Evolutionary conservation across 805 yeast species (phyloP), one percentile per base, ranked within the genome.

Genomic region (Priceomyces castillae): DNA sequence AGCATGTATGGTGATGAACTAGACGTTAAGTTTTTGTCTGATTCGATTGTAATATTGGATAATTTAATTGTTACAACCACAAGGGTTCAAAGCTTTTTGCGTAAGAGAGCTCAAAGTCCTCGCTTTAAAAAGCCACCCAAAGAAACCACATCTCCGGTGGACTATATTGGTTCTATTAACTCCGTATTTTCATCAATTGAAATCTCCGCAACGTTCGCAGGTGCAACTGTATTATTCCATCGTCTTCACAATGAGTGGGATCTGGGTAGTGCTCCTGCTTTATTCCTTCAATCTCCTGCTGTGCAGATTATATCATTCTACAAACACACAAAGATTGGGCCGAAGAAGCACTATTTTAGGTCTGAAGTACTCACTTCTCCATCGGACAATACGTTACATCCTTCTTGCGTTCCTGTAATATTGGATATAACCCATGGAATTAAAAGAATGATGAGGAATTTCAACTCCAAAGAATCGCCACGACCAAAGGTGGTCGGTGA

Each of bases 351-450:
- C 52, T 56, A 48, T 18, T 52, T 82, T 17, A 67, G 73, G 16
- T 61, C 76, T 20, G 86, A 84, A 44, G 67, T 84, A 1, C 61
- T 74, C 7, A 80, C 86, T 9, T 77, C 86, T 14, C 74, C 87
- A 1, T 86, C 97, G 0, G 80, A 78, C 39, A 94, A 94, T 55
- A 74, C 74, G 0, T 54, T 94, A 2, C 76, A 77, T 44, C 79
- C 96, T 0, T 68, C 81, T 0, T 88, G 95, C 61, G 89, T 89
- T 28, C 96, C 96, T 0, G 83, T 87, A 4, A 54, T 89, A 2
- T 59, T 71, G 34, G 94, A 84, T 43, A 67, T 89, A 40, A 64
- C 74, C 11, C 64, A 69, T 12, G 74, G 81, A 10, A 49, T 77
- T 30, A 76, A 78, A 50, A 59, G 63, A 9, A 69, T 81, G 58